phyloP scores from a whole-genome alignment of 768 basidiomycete genomes.

The Filobasidium floriforme region DNA sequence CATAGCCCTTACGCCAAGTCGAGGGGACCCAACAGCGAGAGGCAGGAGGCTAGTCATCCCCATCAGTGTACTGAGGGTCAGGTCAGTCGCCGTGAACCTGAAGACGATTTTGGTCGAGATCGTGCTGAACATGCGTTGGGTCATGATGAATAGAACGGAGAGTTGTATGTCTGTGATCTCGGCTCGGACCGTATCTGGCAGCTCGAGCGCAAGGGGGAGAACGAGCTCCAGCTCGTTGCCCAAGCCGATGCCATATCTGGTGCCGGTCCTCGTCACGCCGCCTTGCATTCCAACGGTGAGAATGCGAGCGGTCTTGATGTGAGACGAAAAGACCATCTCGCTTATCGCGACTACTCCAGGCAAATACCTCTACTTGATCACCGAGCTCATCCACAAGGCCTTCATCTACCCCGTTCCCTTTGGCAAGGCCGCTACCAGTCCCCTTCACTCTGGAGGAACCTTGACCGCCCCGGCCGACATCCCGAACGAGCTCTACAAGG shows the following conservation, averaged over 20 bases:
- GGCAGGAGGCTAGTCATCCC: conserved; percentile 68
- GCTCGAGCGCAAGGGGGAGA: conserved; percentile 49
- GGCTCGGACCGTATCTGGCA: conserved; percentile 62
- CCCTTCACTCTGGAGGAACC: conserved; percentile 31
- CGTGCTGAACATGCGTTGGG: background rate
- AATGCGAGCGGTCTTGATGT: conserved; percentile 2
- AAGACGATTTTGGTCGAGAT: background rate
- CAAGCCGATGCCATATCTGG: conserved; percentile 49
- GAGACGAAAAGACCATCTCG: background rate
- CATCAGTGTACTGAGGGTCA: conserved; percentile 61
- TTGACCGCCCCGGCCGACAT: conserved; percentile 33
- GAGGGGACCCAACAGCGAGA: conserved; percentile 56
- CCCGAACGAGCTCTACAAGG: conserved; percentile 25
- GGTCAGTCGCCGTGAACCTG: background rate
- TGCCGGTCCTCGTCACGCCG: conserved; percentile 34
- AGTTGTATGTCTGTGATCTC: conserved; percentile 64
- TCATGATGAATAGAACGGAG: conserved; percentile 33
- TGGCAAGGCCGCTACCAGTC: background rate
- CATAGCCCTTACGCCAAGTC: conserved; percentile 27
- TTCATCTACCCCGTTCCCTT: conserved; percentile 31
- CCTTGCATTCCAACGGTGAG: conserved; percentile 29
- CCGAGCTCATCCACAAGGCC: conserved; percentile 35
- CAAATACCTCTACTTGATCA: conserved; percentile 41
- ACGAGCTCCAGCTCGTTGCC: conserved; percentile 54
- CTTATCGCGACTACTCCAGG: conserved; percentile 21